These are phyloP conservation scores for Quercus suber DNA, from an alignment of 306 rosid species.

Conservation along the genomic window DNA sequence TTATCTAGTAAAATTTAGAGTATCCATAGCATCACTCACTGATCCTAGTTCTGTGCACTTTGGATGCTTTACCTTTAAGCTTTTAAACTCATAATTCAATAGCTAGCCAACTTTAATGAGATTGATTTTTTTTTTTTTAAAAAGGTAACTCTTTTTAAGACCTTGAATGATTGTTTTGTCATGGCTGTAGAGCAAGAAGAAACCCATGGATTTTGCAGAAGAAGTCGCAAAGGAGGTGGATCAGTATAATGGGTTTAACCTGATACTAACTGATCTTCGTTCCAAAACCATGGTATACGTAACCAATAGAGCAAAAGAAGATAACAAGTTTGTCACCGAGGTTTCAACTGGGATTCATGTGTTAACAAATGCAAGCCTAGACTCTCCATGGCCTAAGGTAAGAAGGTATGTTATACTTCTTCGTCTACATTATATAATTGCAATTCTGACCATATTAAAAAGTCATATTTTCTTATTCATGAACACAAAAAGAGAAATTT, in stretches of 20 bases:
- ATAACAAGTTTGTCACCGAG: conserved; percentile 16
- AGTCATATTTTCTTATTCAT: background rate
- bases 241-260: conserved; percentile 74
- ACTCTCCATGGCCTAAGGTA: conserved; percentile 91
- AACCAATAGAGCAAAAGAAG: conserved; percentile 60
- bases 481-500: too few species aligned
- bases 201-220: conserved; percentile 57
- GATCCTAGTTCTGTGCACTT: background rate
- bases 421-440: background rate
- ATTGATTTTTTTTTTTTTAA: background rate
- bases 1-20: too few species aligned
- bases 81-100: background rate
- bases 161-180: background rate
- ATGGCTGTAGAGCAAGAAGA: conserved; percentile 55
- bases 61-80: background rate
- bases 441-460: background rate
- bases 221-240: conserved; percentile 55
- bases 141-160: background rate
- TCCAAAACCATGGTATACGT: conserved; percentile 63
- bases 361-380: conserved; percentile 66
- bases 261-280: conserved; percentile 59
- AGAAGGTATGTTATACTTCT: background rate
- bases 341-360: conserved; percentile 87
- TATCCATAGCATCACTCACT: too few species aligned
- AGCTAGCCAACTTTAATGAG: background rate